Percentiles rank a stretch among this genome's conserved stretches.
phyloP scores from a whole-genome alignment of 78 protist species.

The Speleostelium caveatum region DNA sequence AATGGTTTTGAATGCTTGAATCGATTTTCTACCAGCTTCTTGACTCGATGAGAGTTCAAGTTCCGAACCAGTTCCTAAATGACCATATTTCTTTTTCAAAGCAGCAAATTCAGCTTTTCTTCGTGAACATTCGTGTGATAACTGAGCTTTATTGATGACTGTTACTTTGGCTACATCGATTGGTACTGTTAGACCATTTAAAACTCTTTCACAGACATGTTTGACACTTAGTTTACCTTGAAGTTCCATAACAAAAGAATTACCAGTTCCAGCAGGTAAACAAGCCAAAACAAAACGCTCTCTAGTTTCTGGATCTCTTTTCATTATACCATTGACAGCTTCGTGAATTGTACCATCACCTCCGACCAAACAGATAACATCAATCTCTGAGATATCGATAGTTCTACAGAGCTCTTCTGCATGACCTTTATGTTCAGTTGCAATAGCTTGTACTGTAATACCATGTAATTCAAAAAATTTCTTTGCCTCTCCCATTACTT shows the following conservation, averaged over 20 bases:
- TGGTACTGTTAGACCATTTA: slow-evolving; percentile 76
- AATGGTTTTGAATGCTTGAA: slow-evolving; percentile 19
- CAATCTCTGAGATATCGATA: slow-evolving; percentile 55
- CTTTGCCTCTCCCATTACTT: slow-evolving; percentile 65
- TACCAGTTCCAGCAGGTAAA: slow-evolving; percentile 82
- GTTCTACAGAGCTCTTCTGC: slow-evolving; percentile 70
- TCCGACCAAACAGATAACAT: slow-evolving; percentile 78
- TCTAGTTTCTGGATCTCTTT: slow-evolving; percentile 66
- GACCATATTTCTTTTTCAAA: slow-evolving; percentile 42
- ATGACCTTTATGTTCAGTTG: slow-evolving; percentile 82
- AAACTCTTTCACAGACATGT: slow-evolving; percentile 64
- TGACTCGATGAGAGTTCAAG: slow-evolving; percentile 31
- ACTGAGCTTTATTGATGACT: slow-evolving; percentile 19
- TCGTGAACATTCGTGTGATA: slow-evolving; percentile 31
- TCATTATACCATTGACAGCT: slow-evolving; percentile 82
- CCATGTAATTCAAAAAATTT: slow-evolving; percentile 70
- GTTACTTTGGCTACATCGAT: slow-evolving; percentile 82
- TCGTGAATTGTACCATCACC: slow-evolving; percentile 85
- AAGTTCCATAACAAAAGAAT: slow-evolving; percentile 69
- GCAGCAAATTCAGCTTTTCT: slow-evolving; percentile 23
- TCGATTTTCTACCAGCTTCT: slow-evolving; percentile 57
- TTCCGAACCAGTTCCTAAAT: slow-evolving; percentile 1
- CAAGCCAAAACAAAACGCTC: slow-evolving; percentile 75
- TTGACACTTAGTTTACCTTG: slow-evolving; percentile 67
- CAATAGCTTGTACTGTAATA: slow-evolving; percentile 35